These are phyloP conservation scores for Zygoascus bituminiphila DNA, from an alignment of 805 yeast genomes.

Conservation along the genomic window DNA sequence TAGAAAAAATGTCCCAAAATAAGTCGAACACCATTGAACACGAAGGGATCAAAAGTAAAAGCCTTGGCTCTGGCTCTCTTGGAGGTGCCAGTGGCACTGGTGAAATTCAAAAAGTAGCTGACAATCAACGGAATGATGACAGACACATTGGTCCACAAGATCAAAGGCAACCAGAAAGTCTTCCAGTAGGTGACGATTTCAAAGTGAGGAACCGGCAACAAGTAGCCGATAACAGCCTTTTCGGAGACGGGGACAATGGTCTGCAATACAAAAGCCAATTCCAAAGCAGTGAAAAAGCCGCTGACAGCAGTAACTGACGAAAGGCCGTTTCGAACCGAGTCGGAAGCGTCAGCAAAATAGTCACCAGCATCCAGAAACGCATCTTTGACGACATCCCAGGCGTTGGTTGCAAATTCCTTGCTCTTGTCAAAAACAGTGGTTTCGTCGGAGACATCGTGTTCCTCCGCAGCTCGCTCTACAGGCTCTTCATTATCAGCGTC, in stretches of 20 bases:
- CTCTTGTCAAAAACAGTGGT: conserved; percentile 11
- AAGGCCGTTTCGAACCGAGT: conserved; percentile 18
- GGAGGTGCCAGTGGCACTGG: conserved; percentile 14
- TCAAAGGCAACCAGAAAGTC: conserved; percentile 23
- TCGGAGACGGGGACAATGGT: conserved; percentile 9
- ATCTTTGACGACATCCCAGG: conserved; percentile 21
- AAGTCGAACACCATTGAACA: conserved; percentile 42
- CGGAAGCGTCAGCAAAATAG: conserved; percentile 9
- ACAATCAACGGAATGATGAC: conserved; percentile 24
- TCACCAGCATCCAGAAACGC: conserved; percentile 17
- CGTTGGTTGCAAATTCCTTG: conserved; percentile 17
- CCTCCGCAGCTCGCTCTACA: conserved; percentile 8
- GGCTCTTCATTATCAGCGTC: too few relatives aligned
- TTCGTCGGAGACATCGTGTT: conserved; percentile 13
- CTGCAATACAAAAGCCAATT: conserved; percentile 11
- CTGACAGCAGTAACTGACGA: conserved; percentile 27
- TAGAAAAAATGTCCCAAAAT: conserved; percentile 31
- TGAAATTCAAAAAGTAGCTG: conserved; percentile 29
- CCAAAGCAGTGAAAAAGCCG: conserved; percentile 9
- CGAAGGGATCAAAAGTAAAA: conserved; percentile 44
- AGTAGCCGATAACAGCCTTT: neutral
- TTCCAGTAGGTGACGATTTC: conserved; percentile 7
- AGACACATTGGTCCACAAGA: conserved; percentile 20
- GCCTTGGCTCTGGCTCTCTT: conserved; percentile 9
- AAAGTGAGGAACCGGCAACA: conserved; percentile 4